Conservation (phyloP, 2,329 filamentous ascomycete species). For the Aureobasidium zeae region DNA sequence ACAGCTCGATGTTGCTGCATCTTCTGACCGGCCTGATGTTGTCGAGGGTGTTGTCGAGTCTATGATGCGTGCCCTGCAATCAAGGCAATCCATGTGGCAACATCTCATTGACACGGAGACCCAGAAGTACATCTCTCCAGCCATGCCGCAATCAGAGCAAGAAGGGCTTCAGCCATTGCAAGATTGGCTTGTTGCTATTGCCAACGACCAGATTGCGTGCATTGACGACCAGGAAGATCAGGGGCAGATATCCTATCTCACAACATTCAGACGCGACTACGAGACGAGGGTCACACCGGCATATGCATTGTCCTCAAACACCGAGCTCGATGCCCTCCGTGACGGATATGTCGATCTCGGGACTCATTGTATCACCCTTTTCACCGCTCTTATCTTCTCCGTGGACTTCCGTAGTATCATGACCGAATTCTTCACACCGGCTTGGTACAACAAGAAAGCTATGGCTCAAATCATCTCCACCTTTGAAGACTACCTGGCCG, state of each 20-base stretch:
- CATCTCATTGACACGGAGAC: constrained; percentile 80
- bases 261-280: constrained; percentile 76
- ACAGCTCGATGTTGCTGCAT: constrained; percentile 75
- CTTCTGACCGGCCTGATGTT: constrained; percentile 79
- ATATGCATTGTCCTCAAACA: constrained; percentile 63
- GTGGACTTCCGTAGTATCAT: constrained; percentile 82
- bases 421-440: constrained; percentile 79
- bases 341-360: constrained; percentile 93
- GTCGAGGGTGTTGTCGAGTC: constrained; percentile 91
- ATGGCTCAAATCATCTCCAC: constrained; percentile 93
- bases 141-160: constrained; percentile 32
- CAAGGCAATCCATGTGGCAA: constrained; percentile 78
- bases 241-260: constrained; percentile 68
- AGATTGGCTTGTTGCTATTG: constrained; percentile 93
- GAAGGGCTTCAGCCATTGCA: constrained; percentile 65
- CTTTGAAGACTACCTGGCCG: constrained; percentile 84
- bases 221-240: constrained; percentile 76
- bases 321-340: constrained; percentile 64
- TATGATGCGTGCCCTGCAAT: constrained; percentile 81
- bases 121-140: constrained; percentile 54
- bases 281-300: constrained; percentile 69
- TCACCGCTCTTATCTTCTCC: constrained; percentile 76
- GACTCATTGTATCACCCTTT: constrained; percentile 83
- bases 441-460: constrained; percentile 77
- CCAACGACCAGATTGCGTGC: constrained; percentile 97